Percentiles rank a stretch among this genome's conserved stretches.
Evolutionary conservation across 1,139 yeast genomes (phyloP).

Genomic region (Blastobotrys raffinosifermentans): DNA sequence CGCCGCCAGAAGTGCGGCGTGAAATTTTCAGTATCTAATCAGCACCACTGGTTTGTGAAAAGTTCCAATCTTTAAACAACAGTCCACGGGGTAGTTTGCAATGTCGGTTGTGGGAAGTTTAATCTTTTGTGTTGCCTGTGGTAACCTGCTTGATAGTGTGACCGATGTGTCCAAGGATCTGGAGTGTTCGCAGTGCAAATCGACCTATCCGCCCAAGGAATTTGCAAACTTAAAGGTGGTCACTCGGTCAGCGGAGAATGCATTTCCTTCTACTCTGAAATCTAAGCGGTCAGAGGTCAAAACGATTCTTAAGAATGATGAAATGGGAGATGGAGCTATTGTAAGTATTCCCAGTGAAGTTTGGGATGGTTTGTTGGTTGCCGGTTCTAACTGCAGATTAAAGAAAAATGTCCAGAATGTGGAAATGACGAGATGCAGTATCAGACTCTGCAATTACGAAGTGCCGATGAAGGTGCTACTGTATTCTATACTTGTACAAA

Average conservation of each 20-base stretch:
- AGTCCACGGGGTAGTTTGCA: too few species aligned
- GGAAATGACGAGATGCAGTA: conserved; percentile 97
- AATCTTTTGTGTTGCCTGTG: conserved; percentile 91
- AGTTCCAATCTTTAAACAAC: too few species aligned
- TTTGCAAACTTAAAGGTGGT: conserved; percentile 79
- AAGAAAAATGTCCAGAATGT: conserved; percentile 96
- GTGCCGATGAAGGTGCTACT: conserved; percentile 91
- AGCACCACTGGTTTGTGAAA: too few species aligned
- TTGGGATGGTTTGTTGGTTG: background rate
- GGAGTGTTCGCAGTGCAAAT: conserved; percentile 63
- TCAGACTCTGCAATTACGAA: conserved; percentile 90
- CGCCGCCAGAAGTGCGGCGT: too few species aligned
- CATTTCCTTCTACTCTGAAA: conserved; percentile 81
- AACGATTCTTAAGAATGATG: conserved; percentile 69
- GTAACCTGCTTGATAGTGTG: conserved; percentile 73
- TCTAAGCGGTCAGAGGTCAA: conserved; percentile 85
- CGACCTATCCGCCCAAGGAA: conserved; percentile 46
- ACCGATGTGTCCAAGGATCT: conserved; percentile 40
- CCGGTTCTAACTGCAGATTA: conserved; percentile 39
- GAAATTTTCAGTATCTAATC: too few species aligned
- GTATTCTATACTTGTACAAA: conserved; percentile 84
- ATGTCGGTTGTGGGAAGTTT: conserved; percentile 96
- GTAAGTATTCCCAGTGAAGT: conserved; percentile 15
- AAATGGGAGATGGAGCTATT: conserved; percentile 88
- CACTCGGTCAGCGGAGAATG: conserved; percentile 81